Percentiles rank a stretch among this genome's conserved stretches.
These are phyloP conservation scores for Magnusiomyces suaveolens DNA, from an alignment of 1,139 yeast genomes.

Conservation along the genomic window DNA sequence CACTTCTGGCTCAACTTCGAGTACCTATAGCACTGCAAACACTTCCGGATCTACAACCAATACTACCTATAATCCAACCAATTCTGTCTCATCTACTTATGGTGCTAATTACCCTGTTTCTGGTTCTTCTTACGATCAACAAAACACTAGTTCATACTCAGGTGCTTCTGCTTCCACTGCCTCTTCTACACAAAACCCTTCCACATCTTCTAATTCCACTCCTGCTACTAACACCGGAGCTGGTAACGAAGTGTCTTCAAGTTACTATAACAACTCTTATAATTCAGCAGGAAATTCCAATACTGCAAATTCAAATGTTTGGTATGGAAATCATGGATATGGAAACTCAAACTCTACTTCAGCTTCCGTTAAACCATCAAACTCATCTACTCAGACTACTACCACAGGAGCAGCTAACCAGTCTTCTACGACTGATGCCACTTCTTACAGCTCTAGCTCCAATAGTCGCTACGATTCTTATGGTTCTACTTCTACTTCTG, in stretches of 20 bases:
- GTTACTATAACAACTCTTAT: background rate
- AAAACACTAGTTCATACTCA: background rate
- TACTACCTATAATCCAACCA: background rate
- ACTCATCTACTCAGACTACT: too few relatives aligned
- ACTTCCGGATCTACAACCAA: background rate
- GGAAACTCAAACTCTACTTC: background rate
- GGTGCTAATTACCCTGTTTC: background rate
- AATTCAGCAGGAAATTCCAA: background rate
- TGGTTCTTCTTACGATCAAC: background rate
- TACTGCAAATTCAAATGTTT: background rate
- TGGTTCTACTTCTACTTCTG: too few relatives aligned
- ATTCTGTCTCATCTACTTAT: too few relatives aligned
- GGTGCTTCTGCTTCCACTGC: background rate
- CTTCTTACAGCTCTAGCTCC: too few relatives aligned
- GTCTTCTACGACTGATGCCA: too few relatives aligned
- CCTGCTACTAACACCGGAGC: background rate
- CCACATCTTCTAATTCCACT: too few relatives aligned
- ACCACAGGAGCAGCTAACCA: too few relatives aligned
- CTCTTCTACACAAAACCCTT: background rate
- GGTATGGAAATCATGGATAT: background rate
- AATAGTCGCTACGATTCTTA: too few relatives aligned
- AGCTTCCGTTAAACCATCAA: background rate
- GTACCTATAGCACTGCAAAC: background rate
- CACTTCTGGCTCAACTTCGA: background rate
- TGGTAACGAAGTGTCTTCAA: background rate